phyloP scores from a whole-genome alignment of 257 asterid species.

The Solanum tarijense region DNA sequence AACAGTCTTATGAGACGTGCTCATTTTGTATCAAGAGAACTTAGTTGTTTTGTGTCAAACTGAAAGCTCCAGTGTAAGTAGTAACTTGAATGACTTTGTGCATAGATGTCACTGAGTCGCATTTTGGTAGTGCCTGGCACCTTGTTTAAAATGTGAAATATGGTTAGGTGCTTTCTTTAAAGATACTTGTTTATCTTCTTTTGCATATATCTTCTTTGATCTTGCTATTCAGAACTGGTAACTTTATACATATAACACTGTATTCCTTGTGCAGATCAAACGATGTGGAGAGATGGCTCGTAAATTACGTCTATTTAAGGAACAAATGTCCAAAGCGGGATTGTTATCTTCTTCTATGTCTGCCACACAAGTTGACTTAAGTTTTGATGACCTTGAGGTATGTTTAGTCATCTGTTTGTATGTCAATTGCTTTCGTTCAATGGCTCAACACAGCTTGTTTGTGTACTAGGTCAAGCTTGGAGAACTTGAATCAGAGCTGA shows the following conservation, averaged over 20 bases:
- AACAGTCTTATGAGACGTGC: background rate
- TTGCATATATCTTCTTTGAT: background rate
- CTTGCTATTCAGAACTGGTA: background rate
- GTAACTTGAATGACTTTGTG: background rate
- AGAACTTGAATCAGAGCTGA: conserved; percentile 76
- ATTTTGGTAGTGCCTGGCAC: background rate
- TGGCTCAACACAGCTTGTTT: background rate
- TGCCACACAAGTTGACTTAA: conserved; percentile 30
- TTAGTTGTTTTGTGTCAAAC: background rate
- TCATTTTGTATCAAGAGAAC: background rate
- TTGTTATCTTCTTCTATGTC: conserved; percentile 39
- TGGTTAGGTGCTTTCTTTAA: background rate
- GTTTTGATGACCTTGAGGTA: conserved; percentile 90
- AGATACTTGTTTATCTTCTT: background rate
- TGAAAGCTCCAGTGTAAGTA: background rate
- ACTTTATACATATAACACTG: background rate
- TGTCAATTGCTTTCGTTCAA: background rate
- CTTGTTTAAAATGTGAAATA: background rate
- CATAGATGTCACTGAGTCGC: background rate
- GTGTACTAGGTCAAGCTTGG: conserved; percentile 33
- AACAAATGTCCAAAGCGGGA: conserved; percentile 90
- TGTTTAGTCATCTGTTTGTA: background rate
- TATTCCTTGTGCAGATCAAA: conserved; percentile 48
- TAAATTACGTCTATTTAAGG: conserved; percentile 75
- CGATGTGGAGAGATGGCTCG: conserved; percentile 99